Percentiles rank a stretch among this genome's conserved stretches.
Evolutionary conservation across 2,329 filamentous ascomycete genomes (phyloP).

Genomic region (Sporothrix brunneoviolacea): DNA sequence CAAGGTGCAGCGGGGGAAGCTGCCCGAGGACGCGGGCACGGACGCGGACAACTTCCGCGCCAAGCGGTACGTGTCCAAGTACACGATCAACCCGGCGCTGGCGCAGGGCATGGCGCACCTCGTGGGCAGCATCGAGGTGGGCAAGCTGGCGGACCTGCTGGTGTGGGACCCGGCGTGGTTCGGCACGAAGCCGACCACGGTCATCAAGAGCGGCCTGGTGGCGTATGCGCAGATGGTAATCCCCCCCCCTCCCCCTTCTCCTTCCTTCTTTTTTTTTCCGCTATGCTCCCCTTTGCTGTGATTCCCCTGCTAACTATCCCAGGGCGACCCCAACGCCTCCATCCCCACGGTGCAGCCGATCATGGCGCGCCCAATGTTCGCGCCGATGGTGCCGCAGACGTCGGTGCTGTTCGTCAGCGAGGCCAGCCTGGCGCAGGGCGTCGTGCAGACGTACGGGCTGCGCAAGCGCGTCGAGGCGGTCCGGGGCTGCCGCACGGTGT

Average conservation of each 20-base stretch:
- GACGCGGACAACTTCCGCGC: constrained; percentile 86
- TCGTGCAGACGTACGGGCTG: constrained; percentile 64
- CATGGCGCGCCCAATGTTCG: constrained; percentile 81
- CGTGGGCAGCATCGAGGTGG: constrained; percentile 79
- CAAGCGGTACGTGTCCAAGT: constrained; percentile 90
- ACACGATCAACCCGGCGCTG: constrained; percentile 89
- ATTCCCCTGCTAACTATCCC: background rate
- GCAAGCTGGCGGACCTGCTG: constrained; percentile 84
- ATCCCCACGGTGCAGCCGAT: constrained; percentile 86
- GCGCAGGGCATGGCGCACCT: constrained; percentile 85
- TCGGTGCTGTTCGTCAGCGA: constrained; percentile 80
- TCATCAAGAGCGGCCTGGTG: constrained; percentile 86
- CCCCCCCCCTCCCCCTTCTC: background rate
- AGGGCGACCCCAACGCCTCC: constrained; percentile 75
- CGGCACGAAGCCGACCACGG: constrained; percentile 72
- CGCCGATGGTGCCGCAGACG: constrained; percentile 60
- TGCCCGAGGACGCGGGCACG: constrained; percentile 68
- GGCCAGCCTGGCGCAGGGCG: constrained; percentile 60
- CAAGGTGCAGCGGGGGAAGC: constrained; percentile 70
- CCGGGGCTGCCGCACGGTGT: constrained; percentile 62
- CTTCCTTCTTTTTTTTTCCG: constrained; percentile 3
- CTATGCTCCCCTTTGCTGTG: too few relatives aligned
- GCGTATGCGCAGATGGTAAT: constrained; percentile 74
- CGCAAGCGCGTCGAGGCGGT: constrained; percentile 77
- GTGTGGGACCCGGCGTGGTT: constrained; percentile 83